Base-by-base conservation (phyloP, 805 yeast species). In the Metschnikowia kunwiensis region DNA sequence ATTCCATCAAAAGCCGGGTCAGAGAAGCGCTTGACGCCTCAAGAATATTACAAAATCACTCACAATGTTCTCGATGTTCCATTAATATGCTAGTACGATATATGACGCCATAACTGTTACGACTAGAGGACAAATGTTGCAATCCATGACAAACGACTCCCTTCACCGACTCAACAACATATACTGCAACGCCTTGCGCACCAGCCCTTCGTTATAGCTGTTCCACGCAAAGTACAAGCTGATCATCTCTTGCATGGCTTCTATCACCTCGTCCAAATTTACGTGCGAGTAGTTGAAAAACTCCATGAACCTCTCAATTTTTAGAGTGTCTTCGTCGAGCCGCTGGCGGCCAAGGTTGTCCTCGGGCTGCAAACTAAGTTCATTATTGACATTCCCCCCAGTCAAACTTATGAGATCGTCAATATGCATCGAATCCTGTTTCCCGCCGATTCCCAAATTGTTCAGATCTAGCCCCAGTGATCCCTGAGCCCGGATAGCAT, bases 151-250 rank as follows among this genome's bases (percentile, higher is more conserved):
- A n/a, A n/a, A n/a, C n/a, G n/a, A n/a, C n/a, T n/a, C n/a, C 12
- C 7, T 21, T 29, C 20, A 52, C 19, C 68, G 48, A 26, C 55
- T 58, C 28, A 66, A 42, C 20, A 68, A 47, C 72, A 68, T 65
- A 28, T 50, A 42, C 40, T 72, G 78, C 11, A 76, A 53, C 2
- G 70, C 65, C 43, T 71, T 73, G 40, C 76, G 70, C 13, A 78
- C 74, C 44, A 65, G 58, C 21, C 66, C 69, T 55, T 86, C 96
- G 50, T 85, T 86, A 53, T 85, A 88, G n/a, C 76, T 57, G 46
- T 84, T 87, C 96, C 97, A 89, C 5, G 77, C 73, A 31, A 86
- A 89, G 55, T 89, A 91, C 3, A 89, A 60, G 3, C 84, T 78
- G 27, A 91, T 72, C 53, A 88, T 63, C 49, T 88, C 96, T 56